Evolutionary conservation across 371 early-diverging fungal species (phyloP).

Genomic region (Coemansia sp.): DNA sequence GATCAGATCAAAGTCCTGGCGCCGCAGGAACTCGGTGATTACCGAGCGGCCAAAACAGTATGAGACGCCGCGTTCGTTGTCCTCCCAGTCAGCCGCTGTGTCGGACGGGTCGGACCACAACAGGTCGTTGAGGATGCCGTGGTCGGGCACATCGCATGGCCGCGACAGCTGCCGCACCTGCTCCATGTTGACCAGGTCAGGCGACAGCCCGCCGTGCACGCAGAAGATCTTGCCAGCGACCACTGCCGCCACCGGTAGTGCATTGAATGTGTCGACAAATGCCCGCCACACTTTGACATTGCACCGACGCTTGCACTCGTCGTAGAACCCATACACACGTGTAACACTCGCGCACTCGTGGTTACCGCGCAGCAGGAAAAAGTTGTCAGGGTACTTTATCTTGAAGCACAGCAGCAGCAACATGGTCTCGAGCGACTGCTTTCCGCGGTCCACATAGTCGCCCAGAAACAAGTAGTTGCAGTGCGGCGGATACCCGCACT

Average conservation of each 20-base stretch:
- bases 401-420: conserved; percentile 93
- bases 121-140: conserved; percentile 88
- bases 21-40: conserved; percentile 84
- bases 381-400: conserved; percentile 96
- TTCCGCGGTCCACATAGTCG: conserved; percentile 99
- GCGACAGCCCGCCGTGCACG: conserved; percentile 97
- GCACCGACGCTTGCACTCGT: conserved; percentile 96
- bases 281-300: conserved; percentile 92
- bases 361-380: conserved; percentile 96
- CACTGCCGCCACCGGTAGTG: conserved; percentile 91
- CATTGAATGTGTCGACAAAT: conserved; percentile 91
- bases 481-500: conserved; percentile 87
- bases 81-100: conserved; percentile 73
- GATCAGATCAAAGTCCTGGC: conserved; percentile 88
- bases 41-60: conserved; percentile 88
- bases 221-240: conserved; percentile 93
- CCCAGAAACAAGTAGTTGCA: conserved; percentile 95
- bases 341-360: conserved; percentile 98
- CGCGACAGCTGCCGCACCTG: conserved; percentile 87
- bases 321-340: conserved; percentile 98
- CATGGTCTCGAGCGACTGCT: conserved; percentile 95
- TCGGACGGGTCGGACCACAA: conserved; percentile 97
- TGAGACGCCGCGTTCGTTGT: conserved; percentile 89
- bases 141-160: conserved; percentile 95
- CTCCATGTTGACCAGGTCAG: conserved; percentile 81